These are phyloP conservation scores for Alternaria brassicae DNA, from an alignment of 2,329 filamentous ascomycete genomes.

Conservation along the genomic window DNA sequence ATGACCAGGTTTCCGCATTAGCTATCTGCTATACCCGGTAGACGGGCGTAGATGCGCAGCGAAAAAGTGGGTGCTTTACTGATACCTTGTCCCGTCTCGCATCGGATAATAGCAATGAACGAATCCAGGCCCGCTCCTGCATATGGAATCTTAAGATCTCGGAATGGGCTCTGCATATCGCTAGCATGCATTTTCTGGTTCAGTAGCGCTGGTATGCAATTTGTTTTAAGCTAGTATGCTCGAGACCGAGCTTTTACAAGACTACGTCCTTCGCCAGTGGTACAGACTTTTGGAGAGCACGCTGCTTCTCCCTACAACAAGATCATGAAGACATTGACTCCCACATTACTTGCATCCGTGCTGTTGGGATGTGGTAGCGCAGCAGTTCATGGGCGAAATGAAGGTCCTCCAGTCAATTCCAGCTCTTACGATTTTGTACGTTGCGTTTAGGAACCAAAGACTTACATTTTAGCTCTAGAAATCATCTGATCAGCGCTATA, in stretches of 20 bases:
- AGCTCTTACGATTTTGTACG: conserved; percentile 16
- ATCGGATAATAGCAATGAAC: conserved; percentile 10
- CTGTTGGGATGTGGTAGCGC: conserved; percentile 12
- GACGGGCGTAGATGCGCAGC: not conserved
- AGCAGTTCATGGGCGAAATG: not conserved
- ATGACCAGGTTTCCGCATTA: not conserved
- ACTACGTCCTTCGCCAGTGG: not conserved
- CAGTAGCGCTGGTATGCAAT: conserved; percentile 2
- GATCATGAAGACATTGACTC: conserved; percentile 15
- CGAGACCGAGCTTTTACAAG: not conserved
- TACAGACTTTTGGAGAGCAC: not conserved
- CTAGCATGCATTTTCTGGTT: conserved; percentile 6
- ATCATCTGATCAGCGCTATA: conserved; percentile 2
- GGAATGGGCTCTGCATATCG: conserved; percentile 1
- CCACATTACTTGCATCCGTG: conserved; percentile 6
- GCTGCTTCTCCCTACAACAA: not conserved
- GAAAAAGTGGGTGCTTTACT: not conserved
- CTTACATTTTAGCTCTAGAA: not conserved
- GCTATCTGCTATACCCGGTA: not conserved
- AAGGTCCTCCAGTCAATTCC: not conserved
- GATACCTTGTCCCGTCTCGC: not conserved
- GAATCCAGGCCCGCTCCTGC: not conserved
- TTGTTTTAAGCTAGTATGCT: not conserved
- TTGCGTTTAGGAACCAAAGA: not conserved
- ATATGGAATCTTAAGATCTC: conserved; percentile 1